Conservation (phyloP, 2,329 filamentous ascomycete species). For the Exophiala lecanii-corni region DNA sequence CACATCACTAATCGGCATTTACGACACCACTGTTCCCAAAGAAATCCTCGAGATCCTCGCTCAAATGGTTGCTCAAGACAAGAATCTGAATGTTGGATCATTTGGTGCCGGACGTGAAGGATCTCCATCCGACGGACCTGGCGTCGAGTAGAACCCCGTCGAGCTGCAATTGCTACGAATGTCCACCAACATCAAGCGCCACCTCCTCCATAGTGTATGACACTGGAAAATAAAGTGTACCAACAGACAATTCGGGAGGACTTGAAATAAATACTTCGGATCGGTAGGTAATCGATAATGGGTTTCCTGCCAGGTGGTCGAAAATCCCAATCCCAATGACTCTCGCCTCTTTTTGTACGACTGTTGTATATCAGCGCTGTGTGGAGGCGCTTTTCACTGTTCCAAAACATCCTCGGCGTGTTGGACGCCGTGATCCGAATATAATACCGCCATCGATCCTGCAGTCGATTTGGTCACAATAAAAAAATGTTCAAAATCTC, state of each 20-base stretch:
- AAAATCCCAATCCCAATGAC: constrained; percentile 5
- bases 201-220: background rate
- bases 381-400: constrained; percentile 8
- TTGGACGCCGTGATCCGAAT: too few species aligned
- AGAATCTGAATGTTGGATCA: constrained; percentile 58
- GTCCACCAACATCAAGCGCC: background rate
- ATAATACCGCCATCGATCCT: too few species aligned
- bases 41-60: constrained; percentile 93
- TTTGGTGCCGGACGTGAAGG: constrained; percentile 25
- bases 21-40: constrained; percentile 98
- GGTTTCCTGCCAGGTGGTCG: background rate
- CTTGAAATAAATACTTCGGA: background rate
- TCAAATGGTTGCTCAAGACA: constrained; percentile 95
- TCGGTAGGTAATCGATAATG: background rate
- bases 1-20: constrained; percentile 87
- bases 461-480: too few species aligned
- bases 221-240: constrained; percentile 6
- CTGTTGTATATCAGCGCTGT: constrained; percentile 21
- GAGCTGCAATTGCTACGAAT: background rate
- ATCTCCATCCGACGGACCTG: constrained; percentile 23
- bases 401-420: too few species aligned
- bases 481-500: too few species aligned
- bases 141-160: constrained; percentile 21
- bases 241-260: constrained; percentile 11
- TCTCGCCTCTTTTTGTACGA: constrained; percentile 25